Evolutionary conservation across 257 asterid genomes (phyloP), one percentile per base, ranked within the genome.

Genomic region (Solanum microdontum): DNA sequence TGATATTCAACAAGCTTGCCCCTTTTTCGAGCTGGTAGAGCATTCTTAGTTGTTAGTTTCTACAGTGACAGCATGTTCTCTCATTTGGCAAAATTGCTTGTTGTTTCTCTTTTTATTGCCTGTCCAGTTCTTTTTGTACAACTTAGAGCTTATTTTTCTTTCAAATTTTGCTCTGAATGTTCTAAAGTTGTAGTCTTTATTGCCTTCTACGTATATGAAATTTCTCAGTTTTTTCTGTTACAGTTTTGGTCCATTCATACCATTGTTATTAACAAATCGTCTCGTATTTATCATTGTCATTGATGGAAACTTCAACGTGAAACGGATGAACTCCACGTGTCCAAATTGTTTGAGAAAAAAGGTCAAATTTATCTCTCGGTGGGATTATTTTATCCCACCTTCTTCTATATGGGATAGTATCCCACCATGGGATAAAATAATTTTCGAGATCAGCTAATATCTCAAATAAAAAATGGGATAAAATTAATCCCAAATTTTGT

Each of bases 251-350:
- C 73, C 32, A 6, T 9, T 36, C 37, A 7, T 48, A 8, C 33
- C 21, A 10, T 32, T 32, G 21, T 0, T 19, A 10, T 43, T 72
- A 32, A 1, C 43, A n/a, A 40, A 1, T 19, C n/a, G 19, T 8
- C 5, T 4, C 0, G 4, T 21, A 33, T 43, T 0, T n/a, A 26
- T 39, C 32, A 14, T 43, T 82, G 87, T 95, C 94, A 95, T 94
- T 92, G 21, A 89, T 32, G 79, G 24, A 7, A 70, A 70, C 24
- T 7, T 28, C n/a, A 30, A 28, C 3, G 1, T 14, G 39, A 69
- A 69, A 70, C 8, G 19, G 77, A 30, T 30, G 37, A 6, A 15
- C n/a, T 69, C 6, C n/a, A 28, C 3, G 10, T 70, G 77, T 70
- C n/a, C 39, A 70, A 70, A 6, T 30, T 70, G 0, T 30, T 70